A percentile compares a stretch with the other conserved stretches of the same genome.
These are phyloP conservation scores for Cutaneotrichosporon sp. DNA, from an alignment of 1,284 basidiomycete species.

Conservation along the genomic window DNA sequence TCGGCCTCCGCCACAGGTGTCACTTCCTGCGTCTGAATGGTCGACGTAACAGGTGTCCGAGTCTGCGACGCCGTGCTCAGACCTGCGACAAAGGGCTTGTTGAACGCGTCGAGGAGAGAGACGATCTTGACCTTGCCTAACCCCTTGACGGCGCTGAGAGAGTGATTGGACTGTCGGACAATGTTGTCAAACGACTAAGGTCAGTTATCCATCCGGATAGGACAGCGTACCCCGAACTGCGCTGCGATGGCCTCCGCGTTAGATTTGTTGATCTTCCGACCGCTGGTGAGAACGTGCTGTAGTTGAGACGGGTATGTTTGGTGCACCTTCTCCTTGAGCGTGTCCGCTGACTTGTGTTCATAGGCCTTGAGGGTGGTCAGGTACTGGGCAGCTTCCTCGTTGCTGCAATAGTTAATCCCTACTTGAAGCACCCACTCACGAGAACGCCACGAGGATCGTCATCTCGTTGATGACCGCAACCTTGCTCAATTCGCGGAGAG, in stretches of 20 bases:
- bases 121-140: slow-evolving; percentile 93
- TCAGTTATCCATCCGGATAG: neutral
- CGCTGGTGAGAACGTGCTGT: slow-evolving; percentile 80
- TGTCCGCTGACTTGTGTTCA: slow-evolving; percentile 87
- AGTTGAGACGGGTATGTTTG: slow-evolving; percentile 81
- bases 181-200: slow-evolving; percentile 75
- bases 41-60: neutral
- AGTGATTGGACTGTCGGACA: slow-evolving; percentile 67
- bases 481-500: slow-evolving; percentile 92
- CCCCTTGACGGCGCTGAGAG: slow-evolving; percentile 80
- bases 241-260: slow-evolving; percentile 91
- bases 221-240: slow-evolving; percentile 77
- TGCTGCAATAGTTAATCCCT: slow-evolving; percentile 55
- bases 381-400: slow-evolving; percentile 89
- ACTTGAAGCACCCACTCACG: slow-evolving; percentile 59
- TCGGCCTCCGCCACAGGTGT: neutral
- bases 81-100: slow-evolving; percentile 54
- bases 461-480: slow-evolving; percentile 86
- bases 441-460: slow-evolving; percentile 89
- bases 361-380: slow-evolving; percentile 88
- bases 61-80: neutral
- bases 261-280: slow-evolving; percentile 94
- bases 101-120: slow-evolving; percentile 58
- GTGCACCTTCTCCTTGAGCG: slow-evolving; percentile 90
- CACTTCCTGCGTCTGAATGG: neutral